These are phyloP conservation scores for Elsinoe australis DNA, from an alignment of 2,329 filamentous ascomycete genomes.

Conservation along the genomic window DNA sequence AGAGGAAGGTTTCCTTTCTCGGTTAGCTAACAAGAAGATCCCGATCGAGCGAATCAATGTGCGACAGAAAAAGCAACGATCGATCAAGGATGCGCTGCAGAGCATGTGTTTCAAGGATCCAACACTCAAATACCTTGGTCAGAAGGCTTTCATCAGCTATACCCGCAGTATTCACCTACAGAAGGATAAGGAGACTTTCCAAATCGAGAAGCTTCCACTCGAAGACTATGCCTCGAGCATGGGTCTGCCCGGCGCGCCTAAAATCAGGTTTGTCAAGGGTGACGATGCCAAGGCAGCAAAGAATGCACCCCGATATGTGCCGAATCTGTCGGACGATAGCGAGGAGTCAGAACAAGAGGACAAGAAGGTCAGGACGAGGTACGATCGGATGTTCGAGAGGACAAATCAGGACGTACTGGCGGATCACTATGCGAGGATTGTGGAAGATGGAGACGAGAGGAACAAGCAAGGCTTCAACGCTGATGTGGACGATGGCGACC, in stretches of 20 bases:
- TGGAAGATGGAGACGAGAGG: slow-evolving; percentile 48
- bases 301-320: slow-evolving; percentile 61
- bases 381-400: slow-evolving; percentile 95
- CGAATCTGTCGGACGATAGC: slow-evolving; percentile 49
- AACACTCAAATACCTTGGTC: slow-evolving; percentile 86
- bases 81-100: slow-evolving; percentile 75
- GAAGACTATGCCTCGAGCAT: slow-evolving; percentile 80
- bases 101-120: slow-evolving; percentile 95
- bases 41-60: slow-evolving; percentile 81
- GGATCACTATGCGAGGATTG: slow-evolving; percentile 84
- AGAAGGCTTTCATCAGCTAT: slow-evolving; percentile 93
- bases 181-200: slow-evolving; percentile 85
- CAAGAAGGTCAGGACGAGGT: slow-evolving; percentile 72
- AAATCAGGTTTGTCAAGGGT: slow-evolving; percentile 88
- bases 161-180: slow-evolving; percentile 77
- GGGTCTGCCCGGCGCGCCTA: slow-evolving; percentile 81
- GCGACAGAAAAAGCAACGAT: slow-evolving; percentile 79
- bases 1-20: slow-evolving; percentile 80
- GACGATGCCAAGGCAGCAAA: slow-evolving; percentile 81
- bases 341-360: slow-evolving; percentile 49
- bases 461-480: slow-evolving; percentile 34
- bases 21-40: slow-evolving; percentile 81
- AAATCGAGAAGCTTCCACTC: slow-evolving; percentile 71
- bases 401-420: slow-evolving; percentile 93
- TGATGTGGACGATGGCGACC: slow-evolving; percentile 49